Percentiles rank a stretch among this genome's conserved stretches.
These are phyloP conservation scores for Samsoniella hepiali DNA, from an alignment of 2,329 filamentous ascomycete genomes.

Conservation along the genomic window DNA sequence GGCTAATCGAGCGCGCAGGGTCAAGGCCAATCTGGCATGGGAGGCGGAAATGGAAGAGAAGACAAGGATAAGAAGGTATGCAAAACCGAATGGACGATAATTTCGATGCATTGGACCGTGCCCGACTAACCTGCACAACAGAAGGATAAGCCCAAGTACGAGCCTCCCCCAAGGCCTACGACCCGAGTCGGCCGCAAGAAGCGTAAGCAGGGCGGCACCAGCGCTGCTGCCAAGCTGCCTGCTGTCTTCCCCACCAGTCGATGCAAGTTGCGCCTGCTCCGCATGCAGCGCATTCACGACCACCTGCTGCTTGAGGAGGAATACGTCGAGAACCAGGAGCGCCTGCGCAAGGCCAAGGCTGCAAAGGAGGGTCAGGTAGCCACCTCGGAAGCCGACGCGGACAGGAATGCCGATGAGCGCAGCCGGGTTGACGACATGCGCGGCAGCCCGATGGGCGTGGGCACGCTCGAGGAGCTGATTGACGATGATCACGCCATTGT, in stretches of 20 bases:
- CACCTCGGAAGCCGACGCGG: slow-evolving; percentile 69
- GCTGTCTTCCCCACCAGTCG: slow-evolving; percentile 91
- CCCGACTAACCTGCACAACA: slow-evolving; percentile 38
- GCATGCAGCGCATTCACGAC: slow-evolving; percentile 98
- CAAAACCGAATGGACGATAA: not conserved
- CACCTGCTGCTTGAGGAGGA: slow-evolving; percentile 96
- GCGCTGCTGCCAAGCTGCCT: slow-evolving; percentile 91
- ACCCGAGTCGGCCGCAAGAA: slow-evolving; percentile 98
- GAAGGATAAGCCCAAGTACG: slow-evolving; percentile 99
- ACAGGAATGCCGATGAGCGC: slow-evolving; percentile 91
- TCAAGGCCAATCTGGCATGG: slow-evolving; percentile 85
- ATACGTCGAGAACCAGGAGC: slow-evolving; percentile 98
- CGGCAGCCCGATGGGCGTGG: slow-evolving; percentile 97
- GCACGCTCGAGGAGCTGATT: slow-evolving; percentile 96
- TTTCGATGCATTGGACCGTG: not conserved
- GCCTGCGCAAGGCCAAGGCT: slow-evolving; percentile 85
- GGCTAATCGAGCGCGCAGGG: slow-evolving; percentile 49
- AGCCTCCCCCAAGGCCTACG: slow-evolving; percentile 93
- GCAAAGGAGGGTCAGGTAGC: slow-evolving; percentile 65
- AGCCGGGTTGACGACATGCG: slow-evolving; percentile 97
- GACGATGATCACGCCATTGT: slow-evolving; percentile 99
- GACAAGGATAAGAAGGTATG: slow-evolving; percentile 91
- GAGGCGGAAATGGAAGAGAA: slow-evolving; percentile 73
- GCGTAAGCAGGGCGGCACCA: slow-evolving; percentile 90
- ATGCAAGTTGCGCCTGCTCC: slow-evolving; percentile 94